phyloP scores from a whole-genome alignment of 2,329 filamentous ascomycete species.

The Colletotrichum sp. region DNA sequence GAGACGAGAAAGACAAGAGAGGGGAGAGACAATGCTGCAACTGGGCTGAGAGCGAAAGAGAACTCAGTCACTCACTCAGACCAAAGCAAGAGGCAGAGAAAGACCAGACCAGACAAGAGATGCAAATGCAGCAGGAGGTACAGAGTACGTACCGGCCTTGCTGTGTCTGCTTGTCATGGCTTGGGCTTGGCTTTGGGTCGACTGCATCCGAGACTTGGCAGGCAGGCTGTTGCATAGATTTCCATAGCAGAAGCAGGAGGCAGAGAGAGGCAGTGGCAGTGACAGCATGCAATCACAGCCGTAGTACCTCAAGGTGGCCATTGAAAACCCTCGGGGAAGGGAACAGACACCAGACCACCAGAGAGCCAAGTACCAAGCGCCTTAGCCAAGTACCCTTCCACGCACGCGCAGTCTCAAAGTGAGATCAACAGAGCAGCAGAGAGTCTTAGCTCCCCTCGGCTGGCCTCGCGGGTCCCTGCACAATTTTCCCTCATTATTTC shows the following conservation, averaged over 20 bases:
- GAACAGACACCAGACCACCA: background rate
- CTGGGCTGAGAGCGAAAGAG: background rate
- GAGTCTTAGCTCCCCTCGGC: background rate
- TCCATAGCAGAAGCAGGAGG: background rate
- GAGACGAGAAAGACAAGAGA: conserved; percentile 12
- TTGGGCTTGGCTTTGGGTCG: background rate
- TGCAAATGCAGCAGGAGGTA: background rate
- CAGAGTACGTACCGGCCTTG: background rate
- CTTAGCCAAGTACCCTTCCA: background rate
- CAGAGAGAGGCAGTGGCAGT: background rate
- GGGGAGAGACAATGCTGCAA: conserved; percentile 12
- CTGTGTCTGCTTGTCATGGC: background rate
- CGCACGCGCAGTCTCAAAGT: background rate
- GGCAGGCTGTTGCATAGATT: background rate
- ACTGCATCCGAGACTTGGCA: background rate
- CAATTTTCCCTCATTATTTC: background rate
- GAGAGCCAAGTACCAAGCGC: background rate
- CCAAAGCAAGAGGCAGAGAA: background rate
- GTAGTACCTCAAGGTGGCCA: background rate
- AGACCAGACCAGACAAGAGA: background rate
- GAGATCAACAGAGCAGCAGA: background rate
- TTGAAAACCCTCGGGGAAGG: background rate
- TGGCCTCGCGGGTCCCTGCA: background rate
- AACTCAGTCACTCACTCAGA: background rate
- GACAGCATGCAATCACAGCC: background rate